Percentiles rank a stretch among this genome's conserved stretches.
Conservation (phyloP, 768 basidiomycete species). For the Calocybe gangraenosa region DNA sequence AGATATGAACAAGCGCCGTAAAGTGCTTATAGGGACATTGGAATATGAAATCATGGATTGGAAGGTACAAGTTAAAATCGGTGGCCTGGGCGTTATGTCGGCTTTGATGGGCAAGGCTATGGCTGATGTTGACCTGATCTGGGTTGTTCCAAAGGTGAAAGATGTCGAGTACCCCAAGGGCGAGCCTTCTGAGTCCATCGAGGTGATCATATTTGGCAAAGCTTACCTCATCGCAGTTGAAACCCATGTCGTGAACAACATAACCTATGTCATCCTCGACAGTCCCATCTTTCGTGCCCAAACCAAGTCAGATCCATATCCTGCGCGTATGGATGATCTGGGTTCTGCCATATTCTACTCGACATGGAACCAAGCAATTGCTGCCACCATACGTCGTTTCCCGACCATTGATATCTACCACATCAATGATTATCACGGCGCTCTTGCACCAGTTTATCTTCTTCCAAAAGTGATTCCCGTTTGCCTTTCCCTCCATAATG, state of each 20-base stretch:
- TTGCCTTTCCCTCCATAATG: conserved; percentile 92
- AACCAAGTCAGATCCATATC: conserved; percentile 94
- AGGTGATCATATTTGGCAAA: conserved; percentile 95
- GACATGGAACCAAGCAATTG: conserved; percentile 97
- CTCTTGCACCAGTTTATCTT: conserved; percentile 86
- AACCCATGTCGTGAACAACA: conserved; percentile 89
- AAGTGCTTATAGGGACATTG: conserved; percentile 86
- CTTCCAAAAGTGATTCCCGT: conserved; percentile 90
- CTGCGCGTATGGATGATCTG: conserved; percentile 95
- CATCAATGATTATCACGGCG: conserved; percentile 93
- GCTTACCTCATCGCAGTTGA: conserved; percentile 95
- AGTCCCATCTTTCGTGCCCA: conserved; percentile 96
- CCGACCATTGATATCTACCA: conserved; percentile 93
- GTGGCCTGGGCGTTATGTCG: conserved; percentile 97
- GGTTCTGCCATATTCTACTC: conserved; percentile 97
- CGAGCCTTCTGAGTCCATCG: conserved; percentile 89
- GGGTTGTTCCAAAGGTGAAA: conserved; percentile 94
- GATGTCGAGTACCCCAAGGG: conserved; percentile 91
- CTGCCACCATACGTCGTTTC: conserved; percentile 83
- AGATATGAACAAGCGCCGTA: conserved; percentile 84
- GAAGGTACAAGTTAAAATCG: conserved; percentile 97
- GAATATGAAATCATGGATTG: conserved; percentile 98
- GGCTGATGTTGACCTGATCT: conserved; percentile 92
- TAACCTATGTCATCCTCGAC: conserved; percentile 92
- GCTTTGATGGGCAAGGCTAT: conserved; percentile 97